These are phyloP conservation scores for Salisapilia sapeloensis DNA, from an alignment of 352 stramenopile species.

Conservation along the genomic window DNA sequence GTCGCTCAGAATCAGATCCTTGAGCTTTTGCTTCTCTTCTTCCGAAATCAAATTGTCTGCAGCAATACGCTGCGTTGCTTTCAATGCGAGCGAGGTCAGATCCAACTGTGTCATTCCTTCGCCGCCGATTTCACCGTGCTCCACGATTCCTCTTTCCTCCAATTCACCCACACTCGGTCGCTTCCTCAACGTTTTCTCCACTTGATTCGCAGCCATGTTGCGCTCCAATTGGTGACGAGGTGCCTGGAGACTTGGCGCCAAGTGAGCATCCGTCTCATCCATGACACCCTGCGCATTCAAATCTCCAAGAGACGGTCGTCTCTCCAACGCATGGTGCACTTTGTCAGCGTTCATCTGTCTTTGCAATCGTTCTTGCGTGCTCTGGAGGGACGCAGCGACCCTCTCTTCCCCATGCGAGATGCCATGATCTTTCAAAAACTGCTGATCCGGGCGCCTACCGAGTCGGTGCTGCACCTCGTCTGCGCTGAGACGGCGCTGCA, in stretches of 20 bases:
- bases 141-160: constrained; percentile 61
- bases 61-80: constrained; percentile 54
- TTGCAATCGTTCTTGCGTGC: constrained; percentile 59
- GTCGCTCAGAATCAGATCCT: constrained; percentile 71
- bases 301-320: constrained; percentile 42
- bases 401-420: constrained; percentile 48
- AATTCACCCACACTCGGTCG: constrained; percentile 51
- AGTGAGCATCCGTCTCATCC: constrained; percentile 31
- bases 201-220: constrained; percentile 61
- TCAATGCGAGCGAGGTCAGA: constrained; percentile 48
- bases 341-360: constrained; percentile 59
- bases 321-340: constrained; percentile 51
- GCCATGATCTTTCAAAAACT: constrained; percentile 50
- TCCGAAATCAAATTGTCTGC: constrained; percentile 67
- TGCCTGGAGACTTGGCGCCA: constrained; percentile 44
- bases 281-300: constrained; percentile 39
- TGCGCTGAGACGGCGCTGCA: constrained; percentile 56
- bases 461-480: constrained; percentile 53
- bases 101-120: constrained; percentile 12
- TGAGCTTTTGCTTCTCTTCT: constrained; percentile 60
- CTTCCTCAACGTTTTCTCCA: constrained; percentile 49
- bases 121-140: constrained; percentile 47
- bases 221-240: constrained; percentile 67
- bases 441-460: constrained; percentile 46
- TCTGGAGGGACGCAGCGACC: constrained; percentile 60